Evolutionary conservation across 768 basidiomycete genomes (phyloP).

Genomic region (Lentinula sp.): DNA sequence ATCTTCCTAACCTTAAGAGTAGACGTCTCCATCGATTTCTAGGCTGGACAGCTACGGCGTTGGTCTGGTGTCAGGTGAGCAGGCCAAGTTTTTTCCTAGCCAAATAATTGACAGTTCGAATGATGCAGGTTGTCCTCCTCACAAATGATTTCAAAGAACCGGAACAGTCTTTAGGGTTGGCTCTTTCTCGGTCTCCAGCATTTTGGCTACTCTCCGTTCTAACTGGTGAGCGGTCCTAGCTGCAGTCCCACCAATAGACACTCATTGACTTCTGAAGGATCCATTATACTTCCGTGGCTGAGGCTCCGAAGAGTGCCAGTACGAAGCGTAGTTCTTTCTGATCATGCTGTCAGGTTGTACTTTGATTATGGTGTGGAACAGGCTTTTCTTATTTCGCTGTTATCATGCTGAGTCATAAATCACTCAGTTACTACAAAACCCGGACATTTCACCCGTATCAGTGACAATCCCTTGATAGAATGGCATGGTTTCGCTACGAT

Average conservation of each 20-base stretch:
- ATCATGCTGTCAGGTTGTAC: constrained; percentile 51
- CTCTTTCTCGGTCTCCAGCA: constrained; percentile 36
- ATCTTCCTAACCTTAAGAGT: not conserved
- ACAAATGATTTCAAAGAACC: constrained; percentile 44
- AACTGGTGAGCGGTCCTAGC: constrained; percentile 24
- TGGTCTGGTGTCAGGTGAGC: constrained; percentile 52
- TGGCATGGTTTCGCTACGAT: constrained; percentile 58
- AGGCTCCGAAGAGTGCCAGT: constrained; percentile 52
- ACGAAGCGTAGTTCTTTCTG: constrained; percentile 44
- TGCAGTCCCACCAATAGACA: not conserved
- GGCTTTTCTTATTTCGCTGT: not conserved
- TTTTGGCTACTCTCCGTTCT: constrained; percentile 55
- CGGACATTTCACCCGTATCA: constrained; percentile 40
- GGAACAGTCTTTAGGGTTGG: constrained; percentile 31
- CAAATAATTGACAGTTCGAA: not conserved
- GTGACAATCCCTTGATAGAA: constrained; percentile 44
- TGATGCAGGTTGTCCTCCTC: constrained; percentile 37
- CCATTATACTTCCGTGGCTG: constrained; percentile 57
- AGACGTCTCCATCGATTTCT: constrained; percentile 44
- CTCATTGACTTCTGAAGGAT: constrained; percentile 19
- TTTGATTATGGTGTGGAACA: constrained; percentile 48
- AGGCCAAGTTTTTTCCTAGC: not conserved
- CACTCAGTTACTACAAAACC: constrained; percentile 34
- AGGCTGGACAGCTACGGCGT: constrained; percentile 46
- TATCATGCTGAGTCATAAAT: not conserved